phyloP scores from a whole-genome alignment of 2,329 filamentous ascomycete genomes.

The Stagonosporopsis vannaccii region DNA sequence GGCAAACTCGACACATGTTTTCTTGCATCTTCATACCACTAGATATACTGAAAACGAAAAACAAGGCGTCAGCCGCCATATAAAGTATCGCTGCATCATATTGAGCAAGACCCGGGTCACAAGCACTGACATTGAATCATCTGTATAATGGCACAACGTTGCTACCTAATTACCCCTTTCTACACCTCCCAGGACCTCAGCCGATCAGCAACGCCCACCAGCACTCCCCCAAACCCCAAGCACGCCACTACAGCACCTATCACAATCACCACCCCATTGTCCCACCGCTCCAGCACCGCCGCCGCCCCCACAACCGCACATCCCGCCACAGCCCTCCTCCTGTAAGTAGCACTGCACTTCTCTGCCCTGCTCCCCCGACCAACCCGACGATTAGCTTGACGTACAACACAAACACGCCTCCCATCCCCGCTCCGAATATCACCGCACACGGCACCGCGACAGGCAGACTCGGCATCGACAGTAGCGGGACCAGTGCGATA shows the following conservation, averaged over 20 bases:
- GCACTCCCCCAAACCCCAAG: not conserved
- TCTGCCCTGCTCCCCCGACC: not conserved
- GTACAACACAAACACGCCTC: slow-evolving; percentile 10
- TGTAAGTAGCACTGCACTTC: slow-evolving; percentile 6
- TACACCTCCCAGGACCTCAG: not conserved
- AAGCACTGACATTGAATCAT: not conserved
- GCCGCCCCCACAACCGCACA: slow-evolving; percentile 15
- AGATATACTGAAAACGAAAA: not conserved
- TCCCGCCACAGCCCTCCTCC: slow-evolving; percentile 13
- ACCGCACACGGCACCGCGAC: not conserved
- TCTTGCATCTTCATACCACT: not conserved
- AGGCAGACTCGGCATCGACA: not conserved
- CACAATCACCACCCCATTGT: slow-evolving; percentile 1
- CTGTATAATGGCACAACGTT: too few relatives aligned
- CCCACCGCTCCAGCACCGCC: slow-evolving; percentile 12
- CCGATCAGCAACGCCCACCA: not conserved
- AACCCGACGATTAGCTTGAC: slow-evolving; percentile 1
- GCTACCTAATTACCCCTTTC: not conserved
- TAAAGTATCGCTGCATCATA: not conserved
- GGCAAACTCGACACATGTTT: not conserved
- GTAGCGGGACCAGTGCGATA: not conserved
- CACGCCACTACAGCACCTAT: not conserved
- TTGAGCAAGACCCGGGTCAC: not conserved
- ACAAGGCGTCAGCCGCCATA: not conserved
- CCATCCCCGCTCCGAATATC: slow-evolving; percentile 19